Base-by-base conservation (phyloP, 495 filamentous ascomycete species). In the Penicillium egyptiacum region DNA sequence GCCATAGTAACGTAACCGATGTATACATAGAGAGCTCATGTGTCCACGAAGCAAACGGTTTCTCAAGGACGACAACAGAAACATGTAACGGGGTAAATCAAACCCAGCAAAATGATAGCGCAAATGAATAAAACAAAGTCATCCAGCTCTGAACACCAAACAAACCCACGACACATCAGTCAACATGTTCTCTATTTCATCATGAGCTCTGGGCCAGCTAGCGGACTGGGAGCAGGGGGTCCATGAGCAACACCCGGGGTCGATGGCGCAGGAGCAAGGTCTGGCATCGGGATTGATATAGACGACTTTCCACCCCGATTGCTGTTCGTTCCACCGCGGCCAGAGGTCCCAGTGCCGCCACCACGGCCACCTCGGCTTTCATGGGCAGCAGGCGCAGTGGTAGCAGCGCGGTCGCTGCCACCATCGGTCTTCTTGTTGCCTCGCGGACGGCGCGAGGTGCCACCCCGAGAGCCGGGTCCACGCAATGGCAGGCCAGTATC, bases 401-500 rank as follows among this genome's bases (percentile, higher is more conserved):
- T 54, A 41, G 61, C 60, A 35, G 47, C 55, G 10, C 58, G 53
- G 0, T 68, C 63, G 9, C 31, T 92, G 71, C 87, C 82, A 19
- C 75, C 70, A 14, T 83, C 78, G 47, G 84, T 86, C 30, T 88
- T 85, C 71, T 96, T 97, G 30, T 86, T 88, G 53, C 88, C 83
- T 12, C 93, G 81, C 14, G 89, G 87, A 61, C 94, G 95, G 55
- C 93, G 79, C 26, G 85, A 83, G 4, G 85, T 87, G n/a, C 90
- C 90, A 40, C 91, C 92, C 26, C 91, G 80, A 14, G 88, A 89
- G 2, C 90, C 88, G 3, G 89, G 84, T 4, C 89, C 87, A 46
- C 88, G 86, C 33, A 90, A 75, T 53, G 68, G 78, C 46, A 72
- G 69, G 62, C 66, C 77, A 30, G 75, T 79, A 42, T 78, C 73